Evolutionary conservation across 768 basidiomycete genomes (phyloP), one percentile per base, ranked within the genome.

Genomic region (Rhodotorula sphaerocarpa): DNA sequence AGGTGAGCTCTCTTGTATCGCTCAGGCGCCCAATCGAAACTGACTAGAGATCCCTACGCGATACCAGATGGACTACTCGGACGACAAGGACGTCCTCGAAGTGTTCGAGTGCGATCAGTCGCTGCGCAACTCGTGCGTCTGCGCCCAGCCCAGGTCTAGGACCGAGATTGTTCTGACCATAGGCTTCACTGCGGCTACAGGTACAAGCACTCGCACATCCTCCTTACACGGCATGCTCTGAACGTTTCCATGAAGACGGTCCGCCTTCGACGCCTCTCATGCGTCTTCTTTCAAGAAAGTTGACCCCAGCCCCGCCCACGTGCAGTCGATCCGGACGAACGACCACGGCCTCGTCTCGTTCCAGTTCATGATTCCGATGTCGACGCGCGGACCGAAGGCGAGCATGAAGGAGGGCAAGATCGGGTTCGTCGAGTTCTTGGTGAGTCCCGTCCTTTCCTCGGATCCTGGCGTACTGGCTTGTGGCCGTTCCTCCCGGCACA

Each of bases 31-130:
- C 16, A 33, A 20, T 1, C 30, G 30, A 33, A 10, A 18, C 39
- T 56, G 44, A 23, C 23, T 23, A 16, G 27, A 9, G 20, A 7
- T 3, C 33, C 25, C 20, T 28, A 21, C 27, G 25, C 27, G n/a
- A n/a, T n/a, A n/a, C 7, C 70, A 92, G 90, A 88, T 96, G 84
- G 92, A 99, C 76, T 97, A 92, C 66, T 5, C 90, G 88, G 50
- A 64, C 70, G 90, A 93, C 71, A 80, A 82, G 51, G 90, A 95
- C 53, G 87, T 97, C 0, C 80, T 96, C 34, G 90, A 95, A 75
- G 82, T 84, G 0, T 90, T 95, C 70, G 88, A 93, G 63, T 96
- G 92, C 74, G 78, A 75, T 16, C 77, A 79, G 41, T 76, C 77
- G 11, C 80, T 90, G 36, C 79, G 78, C 41, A 88, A 88, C 74